Conservation (phyloP, 305 asterid genomes). For the Fraxinus baroniana region DNA sequence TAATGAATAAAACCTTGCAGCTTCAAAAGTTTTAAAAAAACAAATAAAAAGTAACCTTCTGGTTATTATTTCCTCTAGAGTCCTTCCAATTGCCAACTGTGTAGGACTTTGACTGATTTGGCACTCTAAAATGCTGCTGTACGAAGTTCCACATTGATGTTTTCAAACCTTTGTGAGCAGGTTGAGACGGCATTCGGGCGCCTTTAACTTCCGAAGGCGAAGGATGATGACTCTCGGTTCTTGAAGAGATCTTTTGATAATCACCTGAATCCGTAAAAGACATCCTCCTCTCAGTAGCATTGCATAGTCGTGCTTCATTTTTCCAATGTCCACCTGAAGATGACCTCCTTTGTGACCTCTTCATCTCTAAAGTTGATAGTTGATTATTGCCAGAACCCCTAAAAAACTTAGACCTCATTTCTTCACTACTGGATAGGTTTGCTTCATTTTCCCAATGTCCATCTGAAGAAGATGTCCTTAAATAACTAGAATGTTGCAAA, state of each 20-base stretch:
- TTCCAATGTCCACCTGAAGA: slow-evolving; percentile 34
- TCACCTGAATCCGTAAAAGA: slow-evolving; percentile 30
- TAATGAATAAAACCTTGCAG: neutral
- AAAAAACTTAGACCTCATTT: slow-evolving; percentile 25
- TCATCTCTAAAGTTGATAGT: slow-evolving; percentile 30
- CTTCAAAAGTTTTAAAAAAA: neutral
- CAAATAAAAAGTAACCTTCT: slow-evolving; percentile 35
- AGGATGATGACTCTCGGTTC: slow-evolving; percentile 22
- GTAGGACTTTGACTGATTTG: slow-evolving; percentile 44
- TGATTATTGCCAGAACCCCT: slow-evolving; percentile 33
- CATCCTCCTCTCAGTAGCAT: slow-evolving; percentile 32
- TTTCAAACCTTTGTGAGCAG: slow-evolving; percentile 42
- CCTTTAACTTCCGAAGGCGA: slow-evolving; percentile 38
- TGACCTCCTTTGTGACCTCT: slow-evolving; percentile 31
- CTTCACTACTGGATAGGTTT: slow-evolving; percentile 24
- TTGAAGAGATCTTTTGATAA: slow-evolving; percentile 25
- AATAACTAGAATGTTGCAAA: slow-evolving; percentile 27
- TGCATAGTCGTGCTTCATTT: slow-evolving; percentile 25
- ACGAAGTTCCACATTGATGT: slow-evolving; percentile 50
- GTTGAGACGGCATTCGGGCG: slow-evolving; percentile 26
- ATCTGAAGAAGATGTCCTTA: slow-evolving; percentile 27
- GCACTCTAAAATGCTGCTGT: slow-evolving; percentile 48
- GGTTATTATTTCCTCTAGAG: slow-evolving; percentile 30
- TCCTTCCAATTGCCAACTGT: slow-evolving; percentile 32
- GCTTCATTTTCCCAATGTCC: slow-evolving; percentile 26